Evolutionary conservation across 2,329 filamentous ascomycete genomes (phyloP).

Genomic region (Stylonectria norvegica): DNA sequence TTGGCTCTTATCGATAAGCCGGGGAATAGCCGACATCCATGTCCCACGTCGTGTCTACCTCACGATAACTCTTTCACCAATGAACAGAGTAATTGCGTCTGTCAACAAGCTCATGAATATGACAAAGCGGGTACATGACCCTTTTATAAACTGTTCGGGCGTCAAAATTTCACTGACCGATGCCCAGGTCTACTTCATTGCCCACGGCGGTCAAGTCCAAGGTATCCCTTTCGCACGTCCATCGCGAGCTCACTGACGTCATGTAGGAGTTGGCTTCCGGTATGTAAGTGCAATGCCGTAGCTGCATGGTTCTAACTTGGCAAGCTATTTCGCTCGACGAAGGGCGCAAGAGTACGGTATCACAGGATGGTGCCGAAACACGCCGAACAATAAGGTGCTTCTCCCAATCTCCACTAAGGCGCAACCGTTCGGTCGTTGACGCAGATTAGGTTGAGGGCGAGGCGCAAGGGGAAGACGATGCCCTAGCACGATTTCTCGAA

Average conservation of each 20-base stretch:
- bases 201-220: slow-evolving; percentile 64
- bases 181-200: slow-evolving; percentile 57
- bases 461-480: slow-evolving; percentile 69
- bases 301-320: too few relatives aligned
- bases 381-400: slow-evolving; percentile 50
- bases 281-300: slow-evolving; percentile 25
- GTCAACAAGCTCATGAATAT: slow-evolving; percentile 21
- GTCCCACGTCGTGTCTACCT: background rate
- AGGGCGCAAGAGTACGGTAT: slow-evolving; percentile 48
- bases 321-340: slow-evolving; percentile 53
- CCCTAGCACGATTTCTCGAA: slow-evolving; percentile 67
- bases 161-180: slow-evolving; percentile 3
- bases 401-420: too few relatives aligned
- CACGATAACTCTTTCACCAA: background rate
- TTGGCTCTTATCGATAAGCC: slow-evolving; percentile 2
- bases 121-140: slow-evolving; percentile 34
- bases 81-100: background rate
- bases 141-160: too few relatives aligned
- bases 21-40: slow-evolving; percentile 10
- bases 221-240: slow-evolving; percentile 42
- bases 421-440: background rate
- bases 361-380: slow-evolving; percentile 63
- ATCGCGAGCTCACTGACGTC: slow-evolving; percentile 24
- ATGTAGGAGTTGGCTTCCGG: slow-evolving; percentile 55
- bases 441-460: slow-evolving; percentile 75